Conservation (phyloP, 805 yeast species). For the Lipomyces yamanashiensis region DNA sequence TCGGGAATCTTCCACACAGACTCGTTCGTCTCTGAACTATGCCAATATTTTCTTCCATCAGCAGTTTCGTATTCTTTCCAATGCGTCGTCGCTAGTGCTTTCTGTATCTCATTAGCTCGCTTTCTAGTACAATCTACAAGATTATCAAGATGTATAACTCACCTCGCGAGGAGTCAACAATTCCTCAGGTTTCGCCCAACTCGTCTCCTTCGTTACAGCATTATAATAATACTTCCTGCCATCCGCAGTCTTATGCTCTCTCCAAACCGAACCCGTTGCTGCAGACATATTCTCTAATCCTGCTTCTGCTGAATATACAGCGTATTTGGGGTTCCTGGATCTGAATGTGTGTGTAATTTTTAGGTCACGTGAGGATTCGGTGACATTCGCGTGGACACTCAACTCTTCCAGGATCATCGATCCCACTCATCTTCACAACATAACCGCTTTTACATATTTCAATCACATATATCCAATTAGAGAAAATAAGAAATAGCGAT, state of each 20-base stretch:
- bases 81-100: slow-evolving; percentile 56
- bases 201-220: slow-evolving; percentile 64
- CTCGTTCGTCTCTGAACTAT: slow-evolving; percentile 63
- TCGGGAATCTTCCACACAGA: slow-evolving; percentile 84
- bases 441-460: no score
- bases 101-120: slow-evolving; percentile 32
- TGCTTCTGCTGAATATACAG: not conserved
- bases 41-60: slow-evolving; percentile 70
- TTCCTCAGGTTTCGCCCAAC: slow-evolving; percentile 80
- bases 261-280: slow-evolving; percentile 54
- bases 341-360: no score
- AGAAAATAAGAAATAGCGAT: not conserved
- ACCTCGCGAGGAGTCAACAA: slow-evolving; percentile 49
- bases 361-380: no score
- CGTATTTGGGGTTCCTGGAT: not conserved
- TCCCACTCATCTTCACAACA: no score
- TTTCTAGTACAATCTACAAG: not conserved
- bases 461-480: not conserved
- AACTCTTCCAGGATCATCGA: no score
- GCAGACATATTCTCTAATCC: not conserved
- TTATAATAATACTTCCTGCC: slow-evolving; percentile 78
- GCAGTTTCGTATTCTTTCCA: slow-evolving; percentile 59
- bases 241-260: slow-evolving; percentile 62
- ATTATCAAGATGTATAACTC: not conserved
- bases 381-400: no score